Conservation (phyloP, 192 early-diverging fungal species). For the Coemansia sp. region DNA sequence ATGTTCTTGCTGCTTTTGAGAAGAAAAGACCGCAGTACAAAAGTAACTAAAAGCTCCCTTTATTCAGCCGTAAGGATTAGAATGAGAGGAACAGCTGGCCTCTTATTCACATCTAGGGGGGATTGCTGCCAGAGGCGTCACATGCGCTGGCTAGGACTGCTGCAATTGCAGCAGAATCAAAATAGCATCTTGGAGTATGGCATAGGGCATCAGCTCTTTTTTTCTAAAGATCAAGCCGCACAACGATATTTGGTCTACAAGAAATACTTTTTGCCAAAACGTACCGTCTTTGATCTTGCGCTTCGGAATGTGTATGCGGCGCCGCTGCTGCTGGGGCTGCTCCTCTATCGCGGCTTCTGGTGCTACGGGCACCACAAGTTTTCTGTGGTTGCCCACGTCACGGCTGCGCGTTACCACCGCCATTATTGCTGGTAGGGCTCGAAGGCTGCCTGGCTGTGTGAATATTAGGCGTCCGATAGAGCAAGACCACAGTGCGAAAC, state of each 20-base stretch:
- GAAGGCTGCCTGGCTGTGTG: neutral
- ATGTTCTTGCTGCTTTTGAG: neutral
- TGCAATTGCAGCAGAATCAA: neutral
- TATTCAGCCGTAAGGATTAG: too few species aligned
- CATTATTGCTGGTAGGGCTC: slow-evolving; percentile 14
- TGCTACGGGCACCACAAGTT: slow-evolving; percentile 13
- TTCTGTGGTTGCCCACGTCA: slow-evolving; percentile 9
- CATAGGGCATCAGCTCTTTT: too few species aligned
- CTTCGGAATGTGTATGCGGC: slow-evolving; percentile 25
- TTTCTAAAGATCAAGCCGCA: neutral
- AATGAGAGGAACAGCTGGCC: too few species aligned
- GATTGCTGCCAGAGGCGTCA: too few species aligned
- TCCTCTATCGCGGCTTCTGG: neutral
- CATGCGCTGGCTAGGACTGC: too few species aligned
- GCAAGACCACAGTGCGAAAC: neutral
- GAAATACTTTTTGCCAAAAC: neutral
- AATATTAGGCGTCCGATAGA: neutral
- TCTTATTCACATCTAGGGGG: too few species aligned
- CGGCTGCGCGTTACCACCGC: slow-evolving; percentile 49
- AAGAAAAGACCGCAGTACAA: too few species aligned
- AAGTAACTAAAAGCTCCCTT: too few species aligned
- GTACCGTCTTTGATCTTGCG: slow-evolving; percentile 48
- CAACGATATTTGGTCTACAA: neutral
- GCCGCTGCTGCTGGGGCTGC: slow-evolving; percentile 9
- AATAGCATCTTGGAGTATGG: neutral